Evolutionary conservation across 805 yeast genomes (phyloP).

Genomic region (Schwanniomyces yamadae): DNA sequence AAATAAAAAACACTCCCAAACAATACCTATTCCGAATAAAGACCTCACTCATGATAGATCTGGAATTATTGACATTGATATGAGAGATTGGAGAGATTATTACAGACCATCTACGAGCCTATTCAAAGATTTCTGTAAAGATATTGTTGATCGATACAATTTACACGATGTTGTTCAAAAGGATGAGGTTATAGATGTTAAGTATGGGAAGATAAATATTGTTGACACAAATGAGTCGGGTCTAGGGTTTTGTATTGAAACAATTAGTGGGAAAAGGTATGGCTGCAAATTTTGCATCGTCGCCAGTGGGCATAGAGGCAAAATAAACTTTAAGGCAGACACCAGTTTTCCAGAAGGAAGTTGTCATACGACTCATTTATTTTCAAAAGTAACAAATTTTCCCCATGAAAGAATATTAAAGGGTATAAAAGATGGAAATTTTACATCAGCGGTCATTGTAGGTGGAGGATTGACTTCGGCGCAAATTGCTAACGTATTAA

Average conservation of each 20-base stretch:
- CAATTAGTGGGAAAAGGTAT: constrained; percentile 28
- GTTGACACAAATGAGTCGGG: constrained; percentile 21
- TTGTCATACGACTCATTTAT: constrained; percentile 40
- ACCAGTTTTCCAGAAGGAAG: constrained; percentile 21
- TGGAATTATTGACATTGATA: constrained; percentile 41
- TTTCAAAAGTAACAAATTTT: constrained; percentile 21
- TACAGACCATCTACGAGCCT: constrained; percentile 42
- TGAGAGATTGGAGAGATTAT: constrained; percentile 45
- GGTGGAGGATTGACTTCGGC: constrained; percentile 51
- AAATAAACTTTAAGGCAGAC: constrained; percentile 21
- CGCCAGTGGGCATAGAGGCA: constrained; percentile 37
- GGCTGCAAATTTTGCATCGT: constrained; percentile 35
- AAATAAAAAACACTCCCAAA: constrained; percentile 16
- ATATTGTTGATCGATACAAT: constrained; percentile 30
- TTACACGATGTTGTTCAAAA: constrained; percentile 28
- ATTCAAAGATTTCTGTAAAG: constrained; percentile 39
- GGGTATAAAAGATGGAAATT: constrained; percentile 10
- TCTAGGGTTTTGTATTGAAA: constrained; percentile 32
- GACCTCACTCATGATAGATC: constrained; percentile 26
- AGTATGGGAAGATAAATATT: constrained; percentile 24
- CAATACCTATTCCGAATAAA: constrained; percentile 12
- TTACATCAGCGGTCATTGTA: constrained; percentile 31
- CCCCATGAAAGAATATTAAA: constrained; percentile 18
- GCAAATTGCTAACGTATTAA: constrained; percentile 41
- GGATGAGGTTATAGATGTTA: constrained; percentile 33